Evolutionary conservation across 352 stramenopile species (phyloP), one percentile per base, ranked within the genome.

Genomic region (Pythium myriotylum): DNA sequence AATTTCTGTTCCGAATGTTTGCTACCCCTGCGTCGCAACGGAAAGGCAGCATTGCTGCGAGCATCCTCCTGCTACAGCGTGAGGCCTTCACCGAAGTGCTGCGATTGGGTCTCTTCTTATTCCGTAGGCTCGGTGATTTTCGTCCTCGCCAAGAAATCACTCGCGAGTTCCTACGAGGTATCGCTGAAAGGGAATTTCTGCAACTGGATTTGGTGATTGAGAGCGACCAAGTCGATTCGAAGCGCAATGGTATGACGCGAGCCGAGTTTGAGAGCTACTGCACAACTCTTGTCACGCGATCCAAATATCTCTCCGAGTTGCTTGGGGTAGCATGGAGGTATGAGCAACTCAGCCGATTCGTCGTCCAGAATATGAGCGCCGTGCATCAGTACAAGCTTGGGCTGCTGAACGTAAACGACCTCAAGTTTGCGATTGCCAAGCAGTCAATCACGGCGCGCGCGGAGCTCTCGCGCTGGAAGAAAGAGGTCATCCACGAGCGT

Each of bases 301-400:
- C 81, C 9, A 84, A 88, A 54, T 92, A 92, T 51, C 48, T 96
- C 1, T 88, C 74, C 20, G 64, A 76, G 20, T 26, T 96, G 2
- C 71, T 97, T 2, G 54, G 62, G 1, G 67, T 81, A 13, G 72
- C 75, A 8, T 97, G 90, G 86, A 77, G 74, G 39, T 94, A 83
- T 40, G 79, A 91, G 17, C 77, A 89, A 50, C 64, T 97, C 33
- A 95, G 85, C 61, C 79, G 86, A 3, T 92, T 86, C 60, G 84
- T 96, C 50, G 71, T 92, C 6, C 89, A 94, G 62, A 74, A 87
- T 27, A 98, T 97, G 85, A 88, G 74, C 50, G 67, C 74, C 4
- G 77, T 90, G 1, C 86, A 95, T 48, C 88, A 95, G 72, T 96
- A 93, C 73, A 81, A 92, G 43, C 71, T 97, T 10, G 91, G 92